Evolutionary conservation across 192 early-diverging fungal genomes (phyloP), one percentile per base, ranked within the genome.

Genomic region (Diversispora eburnea): DNA sequence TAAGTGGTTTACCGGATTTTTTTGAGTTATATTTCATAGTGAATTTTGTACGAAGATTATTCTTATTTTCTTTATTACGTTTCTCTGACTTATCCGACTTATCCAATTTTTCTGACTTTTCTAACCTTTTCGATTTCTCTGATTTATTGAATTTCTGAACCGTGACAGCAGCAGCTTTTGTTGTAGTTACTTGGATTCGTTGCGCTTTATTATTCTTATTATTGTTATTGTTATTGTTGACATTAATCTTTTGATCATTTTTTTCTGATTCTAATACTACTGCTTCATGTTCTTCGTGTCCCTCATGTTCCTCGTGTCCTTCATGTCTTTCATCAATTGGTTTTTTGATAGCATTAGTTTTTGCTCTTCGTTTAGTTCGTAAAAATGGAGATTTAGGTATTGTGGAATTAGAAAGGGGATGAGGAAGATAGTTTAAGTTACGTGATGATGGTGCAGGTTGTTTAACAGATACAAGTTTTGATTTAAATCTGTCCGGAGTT

Each of bases 401-500:
- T 17, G 49, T 70, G n/a, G 41, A 33, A 42, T 7, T 25, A 12
- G 13, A 20, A 3, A 43, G 8, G n/a, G 41, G 25, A 42, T 7
- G 49, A 12, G 13, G 42, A 3, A 43, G 8, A n/a, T 42, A 19
- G 33, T 19, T 10, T 19, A 33, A 33, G 25, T 33, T 33, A 33
- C 25, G 25, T 2, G 25, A 33, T 33, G 25, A 33, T 33, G 67
- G 8, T 7, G 42, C 17, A 42, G 68, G 20, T 46, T 48, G 22
- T 49, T 54, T 68, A 15, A 63, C 43, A 5, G 67, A 19, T 54
- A 70, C 52, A 43, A 57, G 8, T 8, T 70, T 54, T 57, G 68
- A 70, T 57, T 70, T 70, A 43, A 56, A 70, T 41, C 68, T 70
- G 8, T 70, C 68, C 6, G 68, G 68, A 5, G 68, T 58, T 45